phyloP scores from a whole-genome alignment of 345 rosid genomes.

The Gossypium longicalyx region DNA sequence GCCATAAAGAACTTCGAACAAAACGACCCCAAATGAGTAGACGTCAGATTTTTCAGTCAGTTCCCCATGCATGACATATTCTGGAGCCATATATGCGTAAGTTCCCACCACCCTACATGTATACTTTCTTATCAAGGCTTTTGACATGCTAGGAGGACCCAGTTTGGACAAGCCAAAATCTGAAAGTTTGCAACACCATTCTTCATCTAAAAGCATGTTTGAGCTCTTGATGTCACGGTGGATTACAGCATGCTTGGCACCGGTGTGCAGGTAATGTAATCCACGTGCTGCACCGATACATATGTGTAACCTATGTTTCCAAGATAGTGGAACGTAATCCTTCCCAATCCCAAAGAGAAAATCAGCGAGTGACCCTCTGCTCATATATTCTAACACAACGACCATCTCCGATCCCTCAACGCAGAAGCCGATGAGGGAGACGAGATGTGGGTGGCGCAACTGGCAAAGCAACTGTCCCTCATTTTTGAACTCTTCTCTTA shows the following conservation, averaged over 20 bases:
- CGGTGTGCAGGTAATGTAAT: constrained; percentile 25
- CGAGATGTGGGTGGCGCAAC: neutral
- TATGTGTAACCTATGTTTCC: constrained; percentile 41
- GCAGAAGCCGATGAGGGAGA: neutral
- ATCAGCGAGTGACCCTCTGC: constrained; percentile 26
- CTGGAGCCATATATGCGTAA: neutral
- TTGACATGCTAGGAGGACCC: constrained; percentile 22
- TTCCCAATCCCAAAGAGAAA: constrained; percentile 25
- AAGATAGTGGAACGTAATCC: constrained; percentile 21
- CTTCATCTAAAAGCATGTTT: constrained; percentile 24
- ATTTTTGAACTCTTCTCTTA: neutral
- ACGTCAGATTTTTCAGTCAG: constrained; percentile 30
- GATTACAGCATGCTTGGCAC: constrained; percentile 22
- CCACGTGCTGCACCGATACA: constrained; percentile 43
- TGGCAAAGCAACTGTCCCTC: constrained; percentile 1
- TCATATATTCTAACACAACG: constrained; percentile 35
- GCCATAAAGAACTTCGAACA: constrained; percentile 31
- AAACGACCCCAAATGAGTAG: constrained; percentile 31
- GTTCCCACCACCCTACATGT: neutral
- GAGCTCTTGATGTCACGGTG: constrained; percentile 26
- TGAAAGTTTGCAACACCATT: constrained; percentile 25
- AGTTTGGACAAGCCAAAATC: constrained; percentile 26
- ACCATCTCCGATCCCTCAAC: neutral
- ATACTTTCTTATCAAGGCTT: constrained; percentile 1
- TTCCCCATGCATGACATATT: constrained; percentile 11